Conservation (phyloP, 2,329 filamentous ascomycete genomes). For the Endoconidiophora polonica region DNA sequence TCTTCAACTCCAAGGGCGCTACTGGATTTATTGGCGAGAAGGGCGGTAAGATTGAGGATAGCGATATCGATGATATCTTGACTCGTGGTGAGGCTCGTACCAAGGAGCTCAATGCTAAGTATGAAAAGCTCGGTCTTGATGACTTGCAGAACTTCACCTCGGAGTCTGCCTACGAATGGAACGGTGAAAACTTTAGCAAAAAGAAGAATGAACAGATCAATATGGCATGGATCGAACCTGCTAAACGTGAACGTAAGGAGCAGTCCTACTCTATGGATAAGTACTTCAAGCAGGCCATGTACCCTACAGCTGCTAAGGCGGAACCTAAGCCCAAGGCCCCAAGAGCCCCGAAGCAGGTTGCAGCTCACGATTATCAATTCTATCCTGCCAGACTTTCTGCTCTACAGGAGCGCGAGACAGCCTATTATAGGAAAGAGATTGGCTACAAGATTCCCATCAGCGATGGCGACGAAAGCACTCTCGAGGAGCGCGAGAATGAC, state of each 20-base stretch:
- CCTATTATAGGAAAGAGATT: constrained; percentile 90
- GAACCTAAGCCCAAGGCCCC: constrained; percentile 90
- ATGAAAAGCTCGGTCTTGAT: constrained; percentile 92
- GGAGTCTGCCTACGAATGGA: constrained; percentile 97
- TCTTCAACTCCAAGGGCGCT: constrained; percentile 62
- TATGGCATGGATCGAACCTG: constrained; percentile 92
- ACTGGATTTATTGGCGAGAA: constrained; percentile 43
- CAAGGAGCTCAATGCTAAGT: constrained; percentile 77
- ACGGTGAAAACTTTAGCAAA: constrained; percentile 86
- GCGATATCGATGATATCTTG: constrained; percentile 81
- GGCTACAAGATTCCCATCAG: constrained; percentile 83
- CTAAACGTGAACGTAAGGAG: constrained; percentile 96
- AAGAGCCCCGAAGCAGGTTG: constrained; percentile 82
- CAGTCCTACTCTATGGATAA: constrained; percentile 98
- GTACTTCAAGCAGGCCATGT: constrained; percentile 86
- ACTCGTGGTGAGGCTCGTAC: constrained; percentile 77
- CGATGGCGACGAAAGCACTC: constrained; percentile 74
- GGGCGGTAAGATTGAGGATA: constrained; percentile 53
- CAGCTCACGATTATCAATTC: constrained; percentile 94
- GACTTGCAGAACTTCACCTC: constrained; percentile 96
- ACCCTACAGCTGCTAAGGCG: constrained; percentile 53
- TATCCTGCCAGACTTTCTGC: constrained; percentile 73
- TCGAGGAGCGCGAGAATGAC: constrained; percentile 74
- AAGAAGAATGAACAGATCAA: constrained; percentile 74
- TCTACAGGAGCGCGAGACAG: constrained; percentile 90